Evolutionary conservation across 2,329 filamentous ascomycete species (phyloP).

Genomic region (Colletotrichum truncatum): DNA sequence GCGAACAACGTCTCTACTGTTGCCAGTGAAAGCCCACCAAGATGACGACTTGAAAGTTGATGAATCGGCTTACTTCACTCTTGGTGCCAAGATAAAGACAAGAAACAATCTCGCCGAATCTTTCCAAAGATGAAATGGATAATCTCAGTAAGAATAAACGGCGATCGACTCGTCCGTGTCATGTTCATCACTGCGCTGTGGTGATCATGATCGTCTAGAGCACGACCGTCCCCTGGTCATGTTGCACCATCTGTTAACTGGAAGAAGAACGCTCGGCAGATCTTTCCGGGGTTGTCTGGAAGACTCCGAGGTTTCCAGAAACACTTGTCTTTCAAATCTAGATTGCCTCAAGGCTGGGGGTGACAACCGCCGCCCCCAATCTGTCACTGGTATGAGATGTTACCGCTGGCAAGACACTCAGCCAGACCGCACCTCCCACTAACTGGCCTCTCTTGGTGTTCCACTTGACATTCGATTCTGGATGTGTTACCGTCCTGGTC

Average conservation of each 20-base stretch:
- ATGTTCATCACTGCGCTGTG: not conserved
- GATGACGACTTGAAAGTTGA: too few species aligned
- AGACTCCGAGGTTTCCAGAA: not conserved
- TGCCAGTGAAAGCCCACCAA: too few species aligned
- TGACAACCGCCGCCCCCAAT: not conserved
- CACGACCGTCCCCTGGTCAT: not conserved
- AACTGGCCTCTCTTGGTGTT: too few species aligned
- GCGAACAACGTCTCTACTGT: too few species aligned
- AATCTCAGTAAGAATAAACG: not conserved
- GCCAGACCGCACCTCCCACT: not conserved
- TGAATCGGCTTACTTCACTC: too few species aligned
- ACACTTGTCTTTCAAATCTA: not conserved
- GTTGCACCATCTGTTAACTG: not conserved
- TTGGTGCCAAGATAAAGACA: not conserved
- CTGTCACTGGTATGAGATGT: not conserved
- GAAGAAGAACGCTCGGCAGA: not conserved
- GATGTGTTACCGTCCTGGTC: not conserved
- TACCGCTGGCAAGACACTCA: not conserved
- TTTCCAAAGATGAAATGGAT: not conserved
- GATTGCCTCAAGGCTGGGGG: not conserved
- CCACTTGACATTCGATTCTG: not conserved
- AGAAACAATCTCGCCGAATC: not conserved
- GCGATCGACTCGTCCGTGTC: not conserved
- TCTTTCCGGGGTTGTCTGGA: conserved; percentile 3
- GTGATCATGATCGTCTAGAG: not conserved